Evolutionary conservation across 2,329 filamentous ascomycete genomes (phyloP).

Genomic region (Stenocarpella maydis): DNA sequence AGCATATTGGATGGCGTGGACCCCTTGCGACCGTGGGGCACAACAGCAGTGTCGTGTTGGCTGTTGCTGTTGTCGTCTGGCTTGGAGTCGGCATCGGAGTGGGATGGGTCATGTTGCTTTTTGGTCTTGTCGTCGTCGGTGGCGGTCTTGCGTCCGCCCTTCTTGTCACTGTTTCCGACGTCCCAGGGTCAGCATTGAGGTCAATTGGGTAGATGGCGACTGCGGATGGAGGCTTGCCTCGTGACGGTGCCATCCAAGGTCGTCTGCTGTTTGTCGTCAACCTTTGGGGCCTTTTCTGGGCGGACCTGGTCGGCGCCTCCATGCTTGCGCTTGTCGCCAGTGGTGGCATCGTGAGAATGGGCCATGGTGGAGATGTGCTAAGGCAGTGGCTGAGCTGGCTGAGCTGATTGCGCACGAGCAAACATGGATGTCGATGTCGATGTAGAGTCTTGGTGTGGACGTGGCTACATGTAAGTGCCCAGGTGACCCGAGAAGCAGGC

Average conservation of each 20-base stretch:
- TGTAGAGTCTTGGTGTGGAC: background rate
- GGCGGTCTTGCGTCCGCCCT: slow-evolving; percentile 30
- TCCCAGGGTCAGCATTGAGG: background rate
- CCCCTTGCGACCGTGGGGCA: slow-evolving; percentile 45
- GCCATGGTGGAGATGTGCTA: background rate
- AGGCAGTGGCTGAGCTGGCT: background rate
- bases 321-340: slow-evolving; percentile 33
- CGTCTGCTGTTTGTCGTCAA: slow-evolving; percentile 29
- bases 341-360: background rate
- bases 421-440: background rate
- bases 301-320: background rate
- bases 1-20: slow-evolving; percentile 64
- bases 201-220: background rate
- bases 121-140: slow-evolving; percentile 40
- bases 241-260: slow-evolving; percentile 30
- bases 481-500: too few species aligned
- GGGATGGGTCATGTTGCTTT: slow-evolving; percentile 37
- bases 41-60: slow-evolving; percentile 37
- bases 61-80: slow-evolving; percentile 10
- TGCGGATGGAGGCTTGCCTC: background rate
- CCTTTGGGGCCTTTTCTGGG: slow-evolving; percentile 28
- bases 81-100: background rate
- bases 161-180: slow-evolving; percentile 33
- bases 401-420: too few species aligned
- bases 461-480: too few species aligned